Base-by-base conservation (phyloP, 2,329 filamentous ascomycete species). In the Alternaria sp. region DNA sequence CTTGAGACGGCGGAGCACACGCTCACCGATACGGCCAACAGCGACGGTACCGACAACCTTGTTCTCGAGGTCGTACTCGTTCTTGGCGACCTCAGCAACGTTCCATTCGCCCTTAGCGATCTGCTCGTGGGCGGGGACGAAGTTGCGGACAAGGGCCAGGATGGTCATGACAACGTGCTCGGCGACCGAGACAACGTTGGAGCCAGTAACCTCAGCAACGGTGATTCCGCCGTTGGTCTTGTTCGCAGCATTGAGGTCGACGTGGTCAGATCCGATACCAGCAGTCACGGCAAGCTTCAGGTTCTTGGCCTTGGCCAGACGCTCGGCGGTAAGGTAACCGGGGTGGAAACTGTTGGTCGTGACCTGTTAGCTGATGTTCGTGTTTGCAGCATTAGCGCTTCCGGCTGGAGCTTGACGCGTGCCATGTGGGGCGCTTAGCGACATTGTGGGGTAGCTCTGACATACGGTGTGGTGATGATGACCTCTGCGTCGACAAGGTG, bases 141-240 rank as follows among this genome's bases (percentile, higher is more conserved):
- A 99, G 90, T 99, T 99, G 84, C 95, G 93, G 79, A 98, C 90
- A 53, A 99, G 90, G 67, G 89, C 81, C 51, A 99, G 90, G 81
- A 98, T 98, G 79, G 95, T 99, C 95, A 99, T 98, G 83, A 99
- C 82, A 72, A 99, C 95, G 83, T 99, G 95, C 87, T 99, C 95
- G 60, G 95, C 95, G 66, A 99, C 95, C 51, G 95, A 98, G 73
- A 97, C 93, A 73, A 99, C 95, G 80, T 99, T 99, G 83, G 91
- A 96, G 77, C 95, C 95, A 9, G 95, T 99, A 67, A 99, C 95
- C 81, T 99, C 95, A 66, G 93, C 93, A 63, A 99, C 95, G 71
- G 93, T 99, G 82, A 98, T 83, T 78, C 95, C 95, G 75, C 94
- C 94, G 80, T 99, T 99, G 82, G 93, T 97, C 84, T 90, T 93